Evolutionary conservation across 441 rosid genomes (phyloP).

Genomic region (Isatis lusitanica): DNA sequence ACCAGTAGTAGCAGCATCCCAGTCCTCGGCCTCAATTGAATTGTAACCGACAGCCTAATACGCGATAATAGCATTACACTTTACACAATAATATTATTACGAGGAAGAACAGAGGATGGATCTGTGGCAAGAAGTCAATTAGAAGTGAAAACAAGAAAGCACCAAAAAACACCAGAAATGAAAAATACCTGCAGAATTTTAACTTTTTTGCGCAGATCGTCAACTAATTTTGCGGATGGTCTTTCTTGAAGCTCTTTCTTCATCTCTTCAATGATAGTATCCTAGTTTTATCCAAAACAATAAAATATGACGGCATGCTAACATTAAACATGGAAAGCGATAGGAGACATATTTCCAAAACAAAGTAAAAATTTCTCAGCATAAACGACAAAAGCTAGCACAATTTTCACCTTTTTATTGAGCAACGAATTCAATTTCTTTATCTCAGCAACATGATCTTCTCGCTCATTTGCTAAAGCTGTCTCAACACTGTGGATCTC

Average conservation of each 20-base stretch:
- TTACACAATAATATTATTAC: constrained; percentile 12
- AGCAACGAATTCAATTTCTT: constrained; percentile 74
- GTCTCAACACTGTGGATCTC: constrained; percentile 92
- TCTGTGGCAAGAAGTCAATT: background rate
- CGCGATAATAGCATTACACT: constrained; percentile 14
- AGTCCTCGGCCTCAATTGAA: constrained; percentile 98
- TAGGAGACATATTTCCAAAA: background rate
- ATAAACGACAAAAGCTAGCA: constrained; percentile 6
- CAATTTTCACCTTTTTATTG: constrained; percentile 66
- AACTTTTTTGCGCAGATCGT: constrained; percentile 95
- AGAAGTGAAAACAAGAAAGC: background rate
- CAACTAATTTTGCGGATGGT: constrained; percentile 91
- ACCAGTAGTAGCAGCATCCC: constrained; percentile 94
- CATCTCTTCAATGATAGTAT: constrained; percentile 81
- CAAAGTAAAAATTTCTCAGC: background rate
- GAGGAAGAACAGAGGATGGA: constrained; percentile 8
- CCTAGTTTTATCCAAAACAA: constrained; percentile 45
- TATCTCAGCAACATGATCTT: constrained; percentile 75
- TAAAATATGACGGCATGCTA: constrained; percentile 4
- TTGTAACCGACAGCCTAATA: constrained; percentile 94
- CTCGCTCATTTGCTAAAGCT: constrained; percentile 80
- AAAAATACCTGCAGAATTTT: constrained; percentile 89
- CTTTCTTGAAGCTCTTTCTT: constrained; percentile 90
- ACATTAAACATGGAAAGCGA: constrained; percentile 7
- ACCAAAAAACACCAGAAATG: background rate